Evolutionary conservation across 2,329 filamentous ascomycete genomes (phyloP).

Genomic region (Aspergillus candidus): DNA sequence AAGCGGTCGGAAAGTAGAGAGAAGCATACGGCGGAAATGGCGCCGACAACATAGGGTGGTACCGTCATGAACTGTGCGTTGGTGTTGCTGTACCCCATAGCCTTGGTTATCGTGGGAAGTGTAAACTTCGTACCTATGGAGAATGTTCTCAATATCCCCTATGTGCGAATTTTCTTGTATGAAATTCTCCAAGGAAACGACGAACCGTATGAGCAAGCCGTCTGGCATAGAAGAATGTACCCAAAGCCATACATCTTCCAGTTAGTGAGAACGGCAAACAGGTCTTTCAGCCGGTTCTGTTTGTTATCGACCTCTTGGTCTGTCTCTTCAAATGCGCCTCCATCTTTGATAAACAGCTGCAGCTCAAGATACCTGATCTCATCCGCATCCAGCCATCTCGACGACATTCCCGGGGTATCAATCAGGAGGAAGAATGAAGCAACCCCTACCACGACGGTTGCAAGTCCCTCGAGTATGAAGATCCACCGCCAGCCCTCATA

Average conservation of each 20-base stretch:
- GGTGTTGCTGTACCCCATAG: slow-evolving; percentile 30
- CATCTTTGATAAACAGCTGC: slow-evolving; percentile 9
- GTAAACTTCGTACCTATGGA: slow-evolving; percentile 32
- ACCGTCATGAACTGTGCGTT: slow-evolving; percentile 29
- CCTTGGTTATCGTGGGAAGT: slow-evolving; percentile 33
- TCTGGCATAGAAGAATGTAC: slow-evolving; percentile 23
- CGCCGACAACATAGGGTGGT: slow-evolving; percentile 22
- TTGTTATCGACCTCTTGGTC: no score
- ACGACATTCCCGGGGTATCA: slow-evolving; percentile 35
- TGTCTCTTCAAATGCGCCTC: slow-evolving; percentile 3
- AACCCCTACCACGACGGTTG: slow-evolving; percentile 20
- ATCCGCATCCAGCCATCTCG: slow-evolving; percentile 32
- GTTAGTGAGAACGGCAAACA: slow-evolving; percentile 4
- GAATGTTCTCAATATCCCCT: slow-evolving; percentile 13
- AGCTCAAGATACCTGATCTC: slow-evolving; percentile 24
- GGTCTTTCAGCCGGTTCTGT: slow-evolving; percentile 6
- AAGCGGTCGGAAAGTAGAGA: slow-evolving; percentile 18
- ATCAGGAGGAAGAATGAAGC: slow-evolving; percentile 24
- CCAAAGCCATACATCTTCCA: slow-evolving; percentile 16
- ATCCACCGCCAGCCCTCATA: slow-evolving; percentile 44
- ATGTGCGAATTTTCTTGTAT: slow-evolving; percentile 10
- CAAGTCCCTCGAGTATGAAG: slow-evolving; percentile 43
- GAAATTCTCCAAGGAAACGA: no score
- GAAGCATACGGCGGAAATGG: slow-evolving; percentile 19
- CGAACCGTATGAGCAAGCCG: slow-evolving; percentile 17